Evolutionary conservation across 306 rosid genomes (phyloP).

Genomic region (Chamaecrista fasciculata): DNA sequence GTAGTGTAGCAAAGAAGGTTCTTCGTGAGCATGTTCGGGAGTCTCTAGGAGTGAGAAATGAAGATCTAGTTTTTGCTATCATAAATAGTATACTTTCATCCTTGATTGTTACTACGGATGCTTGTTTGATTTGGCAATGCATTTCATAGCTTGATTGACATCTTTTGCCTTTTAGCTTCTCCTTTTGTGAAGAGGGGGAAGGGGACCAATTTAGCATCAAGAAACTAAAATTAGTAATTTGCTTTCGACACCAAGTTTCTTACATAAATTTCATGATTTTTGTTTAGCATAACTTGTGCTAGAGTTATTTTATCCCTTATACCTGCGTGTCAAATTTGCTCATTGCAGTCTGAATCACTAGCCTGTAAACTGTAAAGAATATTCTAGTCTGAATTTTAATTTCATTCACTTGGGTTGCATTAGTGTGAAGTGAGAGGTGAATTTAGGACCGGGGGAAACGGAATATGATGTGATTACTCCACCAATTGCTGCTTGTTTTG

Average conservation of each 20-base stretch:
- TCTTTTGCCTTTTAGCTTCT: neutral
- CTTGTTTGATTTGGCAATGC: slow-evolving; percentile 5
- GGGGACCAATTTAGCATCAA: neutral
- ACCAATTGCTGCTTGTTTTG: neutral
- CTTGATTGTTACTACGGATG: neutral
- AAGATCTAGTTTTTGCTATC: slow-evolving; percentile 87
- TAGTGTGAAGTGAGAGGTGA: neutral
- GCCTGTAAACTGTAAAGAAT: slow-evolving; percentile 6
- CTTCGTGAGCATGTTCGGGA: slow-evolving; percentile 90
- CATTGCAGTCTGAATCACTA: neutral
- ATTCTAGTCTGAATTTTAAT: neutral
- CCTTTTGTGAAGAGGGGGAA: slow-evolving; percentile 17
- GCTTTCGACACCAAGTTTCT: neutral
- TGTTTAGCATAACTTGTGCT: slow-evolving; percentile 1
- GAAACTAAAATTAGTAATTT: slow-evolving; percentile 17
- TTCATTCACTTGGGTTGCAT: neutral
- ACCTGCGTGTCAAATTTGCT: slow-evolving; percentile 1
- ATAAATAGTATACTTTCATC: slow-evolving; percentile 72
- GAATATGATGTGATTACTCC: slow-evolving; percentile 12
- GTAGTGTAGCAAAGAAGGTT: slow-evolving; percentile 78
- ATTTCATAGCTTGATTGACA: slow-evolving; percentile 19
- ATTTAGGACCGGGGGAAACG: neutral
- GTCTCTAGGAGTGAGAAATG: slow-evolving; percentile 86
- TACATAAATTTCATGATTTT: neutral
- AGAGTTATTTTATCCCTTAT: neutral